These are phyloP conservation scores for Favolaschia claudopus DNA, from an alignment of 768 basidiomycete genomes.

Conservation along the genomic window DNA sequence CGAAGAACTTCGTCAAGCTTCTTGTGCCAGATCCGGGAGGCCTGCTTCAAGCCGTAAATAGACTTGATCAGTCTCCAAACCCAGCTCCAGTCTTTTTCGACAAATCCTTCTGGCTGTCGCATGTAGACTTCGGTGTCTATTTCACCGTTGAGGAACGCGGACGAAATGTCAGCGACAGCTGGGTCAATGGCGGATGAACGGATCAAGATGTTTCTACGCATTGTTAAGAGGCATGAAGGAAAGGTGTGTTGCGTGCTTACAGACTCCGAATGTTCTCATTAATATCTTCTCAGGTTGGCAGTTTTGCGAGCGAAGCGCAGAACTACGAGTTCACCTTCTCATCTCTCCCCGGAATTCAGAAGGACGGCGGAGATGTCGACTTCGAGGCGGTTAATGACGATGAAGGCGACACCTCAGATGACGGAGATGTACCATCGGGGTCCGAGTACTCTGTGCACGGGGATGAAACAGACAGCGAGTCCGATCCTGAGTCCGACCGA, in stretches of 20 bases:
- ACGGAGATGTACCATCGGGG: not conserved
- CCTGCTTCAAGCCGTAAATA: constrained; percentile 54
- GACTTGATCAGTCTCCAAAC: constrained; percentile 35
- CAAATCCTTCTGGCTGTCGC: constrained; percentile 37
- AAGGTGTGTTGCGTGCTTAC: constrained; percentile 1
- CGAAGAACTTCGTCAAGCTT: constrained; percentile 33
- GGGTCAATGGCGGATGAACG: constrained; percentile 15
- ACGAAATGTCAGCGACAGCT: constrained; percentile 37
- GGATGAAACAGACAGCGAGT: not conserved
- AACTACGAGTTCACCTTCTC: constrained; percentile 10
- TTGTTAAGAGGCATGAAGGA: constrained; percentile 1
- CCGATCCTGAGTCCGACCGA: not conserved
- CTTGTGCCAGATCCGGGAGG: constrained; percentile 45
- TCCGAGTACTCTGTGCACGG: not conserved
- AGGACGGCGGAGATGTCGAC: not conserved
- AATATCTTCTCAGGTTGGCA: not conserved
- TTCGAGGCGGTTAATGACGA: not conserved
- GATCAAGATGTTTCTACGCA: constrained; percentile 8
- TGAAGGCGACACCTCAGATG: not conserved
- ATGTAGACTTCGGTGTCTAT: constrained; percentile 42
- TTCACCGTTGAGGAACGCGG: constrained; percentile 40
- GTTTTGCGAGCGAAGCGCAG: not conserved
- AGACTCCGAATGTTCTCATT: not conserved
- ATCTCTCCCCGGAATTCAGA: not conserved
- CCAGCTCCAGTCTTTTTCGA: not conserved